These are phyloP conservation scores for Kodamaea fungicola DNA, from an alignment of 1,139 yeast species.

Conservation along the genomic window DNA sequence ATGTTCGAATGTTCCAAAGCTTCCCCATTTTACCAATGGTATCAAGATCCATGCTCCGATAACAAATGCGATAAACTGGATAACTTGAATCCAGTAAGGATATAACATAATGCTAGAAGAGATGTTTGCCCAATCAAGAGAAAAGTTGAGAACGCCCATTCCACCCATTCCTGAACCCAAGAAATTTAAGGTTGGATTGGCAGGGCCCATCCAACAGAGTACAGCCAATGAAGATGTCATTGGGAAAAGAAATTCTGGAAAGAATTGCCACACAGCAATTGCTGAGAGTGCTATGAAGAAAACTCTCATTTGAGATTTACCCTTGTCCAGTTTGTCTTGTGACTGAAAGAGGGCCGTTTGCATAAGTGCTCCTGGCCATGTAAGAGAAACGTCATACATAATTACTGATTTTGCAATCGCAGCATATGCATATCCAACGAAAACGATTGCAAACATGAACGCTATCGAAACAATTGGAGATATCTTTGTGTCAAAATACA, in stretches of 20 bases:
- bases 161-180: slow-evolving; percentile 47
- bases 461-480: slow-evolving; percentile 28
- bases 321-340: slow-evolving; percentile 24
- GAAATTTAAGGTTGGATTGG: slow-evolving; percentile 32
- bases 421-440: slow-evolving; percentile 48
- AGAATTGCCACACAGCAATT: slow-evolving; percentile 38
- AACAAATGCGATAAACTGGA: slow-evolving; percentile 40
- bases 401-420: slow-evolving; percentile 40
- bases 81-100: slow-evolving; percentile 45
- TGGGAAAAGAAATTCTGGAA: slow-evolving; percentile 43
- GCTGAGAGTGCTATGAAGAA: slow-evolving; percentile 27
- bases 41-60: slow-evolving; percentile 41
- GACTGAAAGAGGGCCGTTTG: slow-evolving; percentile 41
- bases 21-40: slow-evolving; percentile 39
- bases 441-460: slow-evolving; percentile 46
- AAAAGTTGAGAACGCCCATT: slow-evolving; percentile 38
- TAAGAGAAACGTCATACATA: slow-evolving; percentile 40
- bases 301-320: slow-evolving; percentile 29
- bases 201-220: slow-evolving; percentile 43
- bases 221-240: slow-evolving; percentile 39
- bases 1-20: slow-evolving; percentile 10
- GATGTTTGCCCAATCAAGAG: slow-evolving; percentile 46
- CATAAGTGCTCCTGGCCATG: slow-evolving; percentile 49
- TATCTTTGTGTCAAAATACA: slow-evolving; percentile 32
- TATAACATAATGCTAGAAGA: slow-evolving; percentile 41